phyloP scores from a whole-genome alignment of 1,284 basidiomycete species.

The Marasmius fiardii region DNA sequence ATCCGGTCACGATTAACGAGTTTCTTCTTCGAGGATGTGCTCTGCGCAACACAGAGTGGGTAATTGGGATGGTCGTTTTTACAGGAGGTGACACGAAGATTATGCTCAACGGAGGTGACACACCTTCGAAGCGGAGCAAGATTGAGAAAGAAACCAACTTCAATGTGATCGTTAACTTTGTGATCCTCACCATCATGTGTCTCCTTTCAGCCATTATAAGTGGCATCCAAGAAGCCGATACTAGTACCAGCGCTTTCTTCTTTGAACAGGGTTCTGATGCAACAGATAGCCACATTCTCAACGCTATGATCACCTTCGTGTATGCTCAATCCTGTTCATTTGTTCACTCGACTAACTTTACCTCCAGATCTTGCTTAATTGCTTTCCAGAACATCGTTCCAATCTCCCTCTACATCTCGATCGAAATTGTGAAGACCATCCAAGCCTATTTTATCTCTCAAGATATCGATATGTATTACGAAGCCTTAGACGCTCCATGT shows the following conservation, averaged over 20 bases:
- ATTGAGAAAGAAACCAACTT: constrained; percentile 99
- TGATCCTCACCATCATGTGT: constrained; percentile 80
- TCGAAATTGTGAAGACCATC: constrained; percentile 97
- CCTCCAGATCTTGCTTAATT: constrained; percentile 75
- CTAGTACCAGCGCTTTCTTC: constrained; percentile 66
- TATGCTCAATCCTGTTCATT: constrained; percentile 36
- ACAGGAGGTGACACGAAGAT: constrained; percentile 98
- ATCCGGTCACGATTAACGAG: constrained; percentile 87
- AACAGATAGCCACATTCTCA: constrained; percentile 61
- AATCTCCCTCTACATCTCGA: constrained; percentile 95
- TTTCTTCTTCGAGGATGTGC: constrained; percentile 90
- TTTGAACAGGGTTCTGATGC: constrained; percentile 72
- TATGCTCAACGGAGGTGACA: constrained; percentile 93
- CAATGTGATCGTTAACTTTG: constrained; percentile 95
- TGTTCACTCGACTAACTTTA: constrained; percentile 9
- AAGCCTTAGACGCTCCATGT: constrained; percentile 82
- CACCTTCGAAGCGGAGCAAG: constrained; percentile 91
- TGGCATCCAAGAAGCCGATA: constrained; percentile 65
- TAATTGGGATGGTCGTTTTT: constrained; percentile 92
- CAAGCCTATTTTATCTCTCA: constrained; percentile 98
- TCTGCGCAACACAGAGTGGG: constrained; percentile 92
- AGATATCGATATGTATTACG: constrained; percentile 97
- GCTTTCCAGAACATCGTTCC: constrained; percentile 98
- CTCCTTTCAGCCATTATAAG: constrained; percentile 69
- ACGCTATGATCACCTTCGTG: constrained; percentile 90